A percentile compares a stretch with the other conserved stretches of the same genome.
phyloP scores from a whole-genome alignment of 805 yeast genomes.

The Kodamaea lidongshanica region DNA sequence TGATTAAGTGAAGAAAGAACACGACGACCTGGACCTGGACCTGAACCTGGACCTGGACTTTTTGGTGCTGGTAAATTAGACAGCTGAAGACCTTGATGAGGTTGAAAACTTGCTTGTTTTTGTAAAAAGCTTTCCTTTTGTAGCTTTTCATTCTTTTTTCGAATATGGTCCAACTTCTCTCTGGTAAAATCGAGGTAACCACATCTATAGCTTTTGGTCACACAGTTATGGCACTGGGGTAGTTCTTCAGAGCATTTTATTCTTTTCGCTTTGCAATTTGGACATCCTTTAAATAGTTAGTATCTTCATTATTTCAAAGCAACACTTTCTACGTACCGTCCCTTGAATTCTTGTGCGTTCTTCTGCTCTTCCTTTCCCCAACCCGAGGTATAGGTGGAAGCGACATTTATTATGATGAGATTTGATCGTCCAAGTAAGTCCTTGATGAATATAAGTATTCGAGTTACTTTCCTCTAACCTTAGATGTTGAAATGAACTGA shows the following conservation, averaged over 20 bases:
- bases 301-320: conserved; percentile 3
- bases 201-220: conserved; percentile 32
- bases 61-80: conserved; percentile 1
- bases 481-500: no score
- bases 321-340: conserved; percentile 16
- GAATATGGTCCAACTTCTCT: conserved; percentile 31
- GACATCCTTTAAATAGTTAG: conserved; percentile 27
- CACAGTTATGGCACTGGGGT: conserved; percentile 35
- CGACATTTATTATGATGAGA: no score
- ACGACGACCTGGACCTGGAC: neutral
- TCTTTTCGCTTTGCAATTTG: conserved; percentile 38
- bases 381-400: conserved; percentile 3
- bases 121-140: conserved; percentile 2
- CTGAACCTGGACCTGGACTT: neutral
- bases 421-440: no score
- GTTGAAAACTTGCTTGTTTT: neutral
- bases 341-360: conserved; percentile 23
- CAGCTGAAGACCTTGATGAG: no score
- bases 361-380: conserved; percentile 17
- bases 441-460: no score
- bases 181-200: conserved; percentile 37
- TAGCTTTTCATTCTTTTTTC: conserved; percentile 26
- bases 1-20: neutral
- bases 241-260: conserved; percentile 40
- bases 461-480: no score